Percentiles rank a stretch among this genome's conserved stretches.
Evolutionary conservation across 2,329 filamentous ascomycete species (phyloP).

Genomic region (Talaromyces sp.): DNA sequence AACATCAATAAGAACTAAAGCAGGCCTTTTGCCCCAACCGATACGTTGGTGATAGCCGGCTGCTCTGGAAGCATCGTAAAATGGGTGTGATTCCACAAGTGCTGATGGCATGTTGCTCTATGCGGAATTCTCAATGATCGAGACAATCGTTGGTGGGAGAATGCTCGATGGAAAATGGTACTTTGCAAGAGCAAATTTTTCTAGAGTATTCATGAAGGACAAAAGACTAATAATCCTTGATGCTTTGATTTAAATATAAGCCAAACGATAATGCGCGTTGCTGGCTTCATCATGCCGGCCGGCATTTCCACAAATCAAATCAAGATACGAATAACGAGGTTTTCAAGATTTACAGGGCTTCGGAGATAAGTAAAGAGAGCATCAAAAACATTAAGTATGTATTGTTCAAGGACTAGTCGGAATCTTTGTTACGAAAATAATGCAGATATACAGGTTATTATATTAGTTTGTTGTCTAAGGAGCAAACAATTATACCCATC

Average conservation of each 20-base stretch:
- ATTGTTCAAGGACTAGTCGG: not conserved
- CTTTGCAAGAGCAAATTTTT: no score
- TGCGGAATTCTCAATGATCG: not conserved
- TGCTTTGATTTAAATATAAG: no score
- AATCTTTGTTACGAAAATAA: not conserved
- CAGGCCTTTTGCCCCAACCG: not conserved
- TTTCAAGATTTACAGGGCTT: not conserved
- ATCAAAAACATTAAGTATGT: not conserved
- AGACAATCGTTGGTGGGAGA: not conserved
- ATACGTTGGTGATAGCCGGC: not conserved
- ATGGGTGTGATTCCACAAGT: not conserved
- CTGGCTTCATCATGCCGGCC: not conserved
- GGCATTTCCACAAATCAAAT: not conserved
- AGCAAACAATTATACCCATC: not conserved
- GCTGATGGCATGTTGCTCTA: not conserved
- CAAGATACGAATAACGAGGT: not conserved
- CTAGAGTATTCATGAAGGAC: no score
- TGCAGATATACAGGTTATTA: not conserved
- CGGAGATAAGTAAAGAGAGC: not conserved
- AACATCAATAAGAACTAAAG: not conserved
- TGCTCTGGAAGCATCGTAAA: not conserved
- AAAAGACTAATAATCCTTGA: no score
- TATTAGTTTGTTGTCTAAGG: not conserved
- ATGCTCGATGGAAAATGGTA: no score
- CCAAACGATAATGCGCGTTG: not conserved